A percentile compares a stretch with the other conserved stretches of the same genome.
Evolutionary conservation across 495 filamentous ascomycete species (phyloP).

Genomic region (Podospora pseudoanserina): DNA sequence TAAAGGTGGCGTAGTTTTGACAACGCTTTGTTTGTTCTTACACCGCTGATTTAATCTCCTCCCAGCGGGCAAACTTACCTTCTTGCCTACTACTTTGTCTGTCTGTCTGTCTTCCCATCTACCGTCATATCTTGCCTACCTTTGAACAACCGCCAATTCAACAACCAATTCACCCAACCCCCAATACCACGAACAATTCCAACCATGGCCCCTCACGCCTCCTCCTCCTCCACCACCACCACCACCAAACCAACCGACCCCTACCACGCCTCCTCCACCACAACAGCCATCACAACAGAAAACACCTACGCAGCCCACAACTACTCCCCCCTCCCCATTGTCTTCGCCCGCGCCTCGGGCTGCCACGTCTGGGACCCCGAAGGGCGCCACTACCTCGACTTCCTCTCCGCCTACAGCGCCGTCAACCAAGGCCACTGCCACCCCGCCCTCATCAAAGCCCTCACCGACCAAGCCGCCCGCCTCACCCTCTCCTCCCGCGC

Average conservation of each 20-base stretch:
- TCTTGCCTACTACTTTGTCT: neutral
- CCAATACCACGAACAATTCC: too few relatives aligned
- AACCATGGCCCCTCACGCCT: constrained; percentile 57
- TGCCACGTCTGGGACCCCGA: constrained; percentile 95
- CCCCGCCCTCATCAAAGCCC: constrained; percentile 84
- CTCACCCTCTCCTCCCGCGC: constrained; percentile 92
- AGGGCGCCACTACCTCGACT: constrained; percentile 95
- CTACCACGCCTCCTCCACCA: constrained; percentile 80
- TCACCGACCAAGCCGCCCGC: constrained; percentile 84
- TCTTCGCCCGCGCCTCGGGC: constrained; percentile 79
- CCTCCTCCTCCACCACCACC: constrained; percentile 13
- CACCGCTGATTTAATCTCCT: neutral
- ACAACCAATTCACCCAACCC: neutral
- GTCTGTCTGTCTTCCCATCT: neutral
- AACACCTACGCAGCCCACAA: constrained; percentile 91
- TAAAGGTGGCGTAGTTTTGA: neutral
- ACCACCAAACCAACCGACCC: constrained; percentile 35
- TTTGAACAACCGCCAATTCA: neutral
- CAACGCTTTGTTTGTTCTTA: neutral
- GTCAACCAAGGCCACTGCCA: constrained; percentile 99
- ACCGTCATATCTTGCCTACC: neutral
- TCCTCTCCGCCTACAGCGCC: constrained; percentile 94
- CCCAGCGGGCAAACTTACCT: neutral
- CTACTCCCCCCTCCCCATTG: constrained; percentile 94
- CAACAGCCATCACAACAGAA: constrained; percentile 74